These are phyloP conservation scores for Colletotrichum melonis DNA, from an alignment of 2,329 filamentous ascomycete genomes.

Conservation along the genomic window DNA sequence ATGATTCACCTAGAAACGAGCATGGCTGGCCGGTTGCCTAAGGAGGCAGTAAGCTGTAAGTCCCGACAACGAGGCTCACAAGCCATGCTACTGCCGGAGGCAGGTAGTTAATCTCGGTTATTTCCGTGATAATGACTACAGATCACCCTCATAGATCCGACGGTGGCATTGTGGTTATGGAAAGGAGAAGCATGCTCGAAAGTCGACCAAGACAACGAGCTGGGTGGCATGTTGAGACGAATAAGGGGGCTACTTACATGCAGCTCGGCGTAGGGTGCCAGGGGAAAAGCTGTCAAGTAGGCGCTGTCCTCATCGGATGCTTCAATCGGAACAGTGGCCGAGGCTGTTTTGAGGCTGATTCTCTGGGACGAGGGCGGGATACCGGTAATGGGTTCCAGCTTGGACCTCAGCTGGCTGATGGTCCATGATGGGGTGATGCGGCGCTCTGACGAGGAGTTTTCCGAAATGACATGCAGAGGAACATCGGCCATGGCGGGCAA, in stretches of 20 bases:
- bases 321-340: constrained; percentile 73
- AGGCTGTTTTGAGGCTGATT: constrained; percentile 75
- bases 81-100: too few relatives aligned
- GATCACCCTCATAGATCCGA: constrained; percentile 7
- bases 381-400: constrained; percentile 93
- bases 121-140: constrained; percentile 3
- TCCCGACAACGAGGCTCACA: not conserved
- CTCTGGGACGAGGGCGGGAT: constrained; percentile 84
- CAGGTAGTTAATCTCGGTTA: too few relatives aligned
- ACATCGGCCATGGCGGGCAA: constrained; percentile 73
- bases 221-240: not conserved
- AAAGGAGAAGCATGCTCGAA: not conserved
- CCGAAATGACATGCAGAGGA: constrained; percentile 79
- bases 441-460: constrained; percentile 85
- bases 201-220: not conserved
- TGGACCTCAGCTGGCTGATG: constrained; percentile 83
- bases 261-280: constrained; percentile 82
- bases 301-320: constrained; percentile 79
- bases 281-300: constrained; percentile 71
- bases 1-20: not conserved
- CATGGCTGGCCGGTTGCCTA: not conserved
- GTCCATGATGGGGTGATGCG: constrained; percentile 94
- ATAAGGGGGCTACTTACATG: constrained; percentile 69
- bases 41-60: not conserved
- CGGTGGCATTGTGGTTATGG: not conserved